Conservation (phyloP, 2,329 filamentous ascomycete species). For the Colletotrichum tofieldiae region DNA sequence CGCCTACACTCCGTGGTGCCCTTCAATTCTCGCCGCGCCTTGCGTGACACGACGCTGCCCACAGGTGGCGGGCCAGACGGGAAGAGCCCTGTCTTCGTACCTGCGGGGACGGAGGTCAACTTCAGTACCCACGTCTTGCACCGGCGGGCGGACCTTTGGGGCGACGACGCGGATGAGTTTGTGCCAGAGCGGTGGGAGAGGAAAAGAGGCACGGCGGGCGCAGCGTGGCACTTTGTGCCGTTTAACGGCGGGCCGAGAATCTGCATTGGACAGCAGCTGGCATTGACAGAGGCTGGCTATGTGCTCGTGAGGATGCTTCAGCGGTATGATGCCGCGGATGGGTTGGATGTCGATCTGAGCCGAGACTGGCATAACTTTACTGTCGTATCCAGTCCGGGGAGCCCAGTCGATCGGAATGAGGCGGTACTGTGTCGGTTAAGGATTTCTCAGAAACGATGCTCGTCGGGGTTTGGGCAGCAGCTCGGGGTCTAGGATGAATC, state of each 20-base stretch:
- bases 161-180: constrained; percentile 54
- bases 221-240: constrained; percentile 53
- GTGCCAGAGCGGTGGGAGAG: constrained; percentile 57
- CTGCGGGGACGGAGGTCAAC: constrained; percentile 48
- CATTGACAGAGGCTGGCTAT: constrained; percentile 48
- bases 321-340: constrained; percentile 43
- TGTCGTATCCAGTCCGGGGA: constrained; percentile 31
- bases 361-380: constrained; percentile 34
- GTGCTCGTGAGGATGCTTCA: constrained; percentile 47
- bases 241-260: constrained; percentile 57
- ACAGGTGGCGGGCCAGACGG: constrained; percentile 55
- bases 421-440: constrained; percentile 29
- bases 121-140: constrained; percentile 53
- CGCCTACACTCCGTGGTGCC: constrained; percentile 55
- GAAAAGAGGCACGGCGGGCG: constrained; percentile 40
- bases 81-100: constrained; percentile 50
- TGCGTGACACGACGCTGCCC: constrained; percentile 53
- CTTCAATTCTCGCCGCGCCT: constrained; percentile 51
- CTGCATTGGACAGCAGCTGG: constrained; percentile 55
- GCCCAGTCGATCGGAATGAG: constrained; percentile 31
- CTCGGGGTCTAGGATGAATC: neutral
- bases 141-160: constrained; percentile 54
- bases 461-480: too few relatives aligned
- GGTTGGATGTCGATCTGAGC: constrained; percentile 23
- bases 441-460: neutral